Evolutionary conservation across 345 rosid species (phyloP).

Genomic region (Euphorbia peplus): DNA sequence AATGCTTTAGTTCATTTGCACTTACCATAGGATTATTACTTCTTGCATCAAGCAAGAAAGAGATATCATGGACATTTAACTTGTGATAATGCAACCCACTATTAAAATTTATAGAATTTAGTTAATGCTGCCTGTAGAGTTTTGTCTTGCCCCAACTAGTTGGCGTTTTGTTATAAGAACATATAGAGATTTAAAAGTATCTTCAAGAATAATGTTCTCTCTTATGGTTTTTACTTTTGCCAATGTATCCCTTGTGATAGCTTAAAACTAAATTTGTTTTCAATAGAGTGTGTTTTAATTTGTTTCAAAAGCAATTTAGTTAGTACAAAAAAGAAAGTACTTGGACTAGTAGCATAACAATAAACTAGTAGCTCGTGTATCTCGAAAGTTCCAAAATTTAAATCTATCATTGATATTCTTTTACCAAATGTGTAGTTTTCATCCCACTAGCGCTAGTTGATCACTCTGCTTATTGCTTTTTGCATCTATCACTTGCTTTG

Average conservation of each 20-base stretch:
- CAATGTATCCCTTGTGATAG: not conserved
- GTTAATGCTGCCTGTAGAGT: not conserved
- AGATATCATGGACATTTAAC: not conserved
- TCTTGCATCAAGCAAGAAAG: not conserved
- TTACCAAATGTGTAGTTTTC: not conserved
- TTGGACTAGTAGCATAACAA: not conserved
- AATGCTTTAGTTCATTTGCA: not conserved
- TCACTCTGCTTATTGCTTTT: no score
- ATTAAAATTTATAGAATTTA: not conserved
- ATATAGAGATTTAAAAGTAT: not conserved
- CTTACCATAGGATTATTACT: not conserved
- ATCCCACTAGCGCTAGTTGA: no score
- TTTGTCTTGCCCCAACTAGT: not conserved
- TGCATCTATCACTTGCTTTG: no score
- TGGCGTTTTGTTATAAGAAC: not conserved
- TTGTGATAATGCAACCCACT: not conserved
- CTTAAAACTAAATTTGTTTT: not conserved
- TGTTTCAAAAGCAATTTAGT: not conserved
- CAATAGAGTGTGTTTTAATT: not conserved
- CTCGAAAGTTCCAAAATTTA: not conserved
- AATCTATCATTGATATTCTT: not conserved
- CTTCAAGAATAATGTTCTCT: not conserved
- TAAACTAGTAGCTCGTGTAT: not conserved
- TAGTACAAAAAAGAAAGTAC: not conserved
- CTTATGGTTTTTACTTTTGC: not conserved